phyloP scores from a whole-genome alignment of 306 rosid species.

The Cucurbita argyrosperma region DNA sequence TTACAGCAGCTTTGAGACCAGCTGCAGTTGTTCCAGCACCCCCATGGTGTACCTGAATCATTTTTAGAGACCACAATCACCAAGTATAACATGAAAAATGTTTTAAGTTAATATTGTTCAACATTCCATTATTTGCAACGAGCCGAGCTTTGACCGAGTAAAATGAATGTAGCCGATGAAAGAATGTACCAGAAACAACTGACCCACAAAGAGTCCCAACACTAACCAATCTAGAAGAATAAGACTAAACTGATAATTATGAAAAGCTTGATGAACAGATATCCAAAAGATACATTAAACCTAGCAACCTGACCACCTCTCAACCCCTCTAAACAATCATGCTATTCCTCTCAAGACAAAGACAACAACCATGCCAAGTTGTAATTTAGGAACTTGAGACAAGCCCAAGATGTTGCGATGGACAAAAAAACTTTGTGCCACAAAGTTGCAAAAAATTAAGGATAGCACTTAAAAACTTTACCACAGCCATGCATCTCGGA shows the following conservation, averaged over 20 bases:
- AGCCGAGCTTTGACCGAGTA: no score
- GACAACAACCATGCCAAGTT: neutral
- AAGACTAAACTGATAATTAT: neutral
- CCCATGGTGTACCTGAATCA: slow-evolving; percentile 77
- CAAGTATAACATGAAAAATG: neutral
- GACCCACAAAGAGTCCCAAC: no score
- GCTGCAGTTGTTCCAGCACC: slow-evolving; percentile 99
- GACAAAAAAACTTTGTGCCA: neutral
- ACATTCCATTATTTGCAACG: no score
- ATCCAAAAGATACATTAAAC: neutral
- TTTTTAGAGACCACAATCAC: neutral
- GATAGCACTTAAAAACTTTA: slow-evolving; percentile 11
- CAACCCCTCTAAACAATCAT: no score
- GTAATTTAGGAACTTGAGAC: no score
- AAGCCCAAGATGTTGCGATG: neutral
- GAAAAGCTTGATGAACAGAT: neutral
- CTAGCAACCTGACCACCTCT: no score
- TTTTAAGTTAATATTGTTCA: no score
- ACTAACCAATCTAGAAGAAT: neutral
- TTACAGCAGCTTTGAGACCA: slow-evolving; percentile 89
- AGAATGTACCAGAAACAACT: no score
- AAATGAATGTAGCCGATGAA: no score
- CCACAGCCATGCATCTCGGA: slow-evolving; percentile 75
- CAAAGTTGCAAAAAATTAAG: neutral
- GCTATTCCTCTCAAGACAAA: neutral